A percentile compares a stretch with the other conserved stretches of the same genome.
Evolutionary conservation across 2,329 filamentous ascomycete species (phyloP).

Genomic region (Aureobasidium lini): DNA sequence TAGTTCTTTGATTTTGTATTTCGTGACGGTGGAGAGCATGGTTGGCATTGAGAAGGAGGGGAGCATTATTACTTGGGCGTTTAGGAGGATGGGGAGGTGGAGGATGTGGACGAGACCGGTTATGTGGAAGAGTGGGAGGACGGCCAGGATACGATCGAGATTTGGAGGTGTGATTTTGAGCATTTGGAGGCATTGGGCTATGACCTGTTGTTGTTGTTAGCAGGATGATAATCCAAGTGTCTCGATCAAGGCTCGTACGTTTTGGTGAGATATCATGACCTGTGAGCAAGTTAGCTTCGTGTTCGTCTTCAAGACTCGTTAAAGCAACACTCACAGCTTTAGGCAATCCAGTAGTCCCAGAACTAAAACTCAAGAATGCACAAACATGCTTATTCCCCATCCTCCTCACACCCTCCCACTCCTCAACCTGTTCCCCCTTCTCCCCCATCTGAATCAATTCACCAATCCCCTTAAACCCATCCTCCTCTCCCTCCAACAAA

Average conservation of each 20-base stretch:
- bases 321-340: constrained; percentile 33
- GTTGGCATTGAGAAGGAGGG: constrained; percentile 54
- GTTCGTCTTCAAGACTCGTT: neutral
- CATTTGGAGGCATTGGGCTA: constrained; percentile 55
- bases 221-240: too few species aligned
- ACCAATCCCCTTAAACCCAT: constrained; percentile 44
- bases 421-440: constrained; percentile 36
- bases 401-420: constrained; percentile 44
- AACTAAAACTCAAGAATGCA: constrained; percentile 45
- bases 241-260: constrained; percentile 27
- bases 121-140: constrained; percentile 56
- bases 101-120: constrained; percentile 57
- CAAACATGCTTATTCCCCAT: constrained; percentile 52
- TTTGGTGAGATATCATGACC: constrained; percentile 48
- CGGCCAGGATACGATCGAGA: constrained; percentile 47
- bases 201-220: constrained; percentile 19
- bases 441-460: constrained; percentile 39
- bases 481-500: constrained; percentile 47
- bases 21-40: constrained; percentile 47
- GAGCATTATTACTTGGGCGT: constrained; percentile 60
- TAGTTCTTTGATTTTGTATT: constrained; percentile 49
- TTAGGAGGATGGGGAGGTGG: constrained; percentile 55
- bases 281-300: constrained; percentile 11
- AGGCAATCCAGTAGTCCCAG: constrained; percentile 43
- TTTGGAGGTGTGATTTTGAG: constrained; percentile 43